These are phyloP conservation scores for Ceratopteris richardii DNA, from an alignment of 75 land plant species.

Conservation along the genomic window DNA sequence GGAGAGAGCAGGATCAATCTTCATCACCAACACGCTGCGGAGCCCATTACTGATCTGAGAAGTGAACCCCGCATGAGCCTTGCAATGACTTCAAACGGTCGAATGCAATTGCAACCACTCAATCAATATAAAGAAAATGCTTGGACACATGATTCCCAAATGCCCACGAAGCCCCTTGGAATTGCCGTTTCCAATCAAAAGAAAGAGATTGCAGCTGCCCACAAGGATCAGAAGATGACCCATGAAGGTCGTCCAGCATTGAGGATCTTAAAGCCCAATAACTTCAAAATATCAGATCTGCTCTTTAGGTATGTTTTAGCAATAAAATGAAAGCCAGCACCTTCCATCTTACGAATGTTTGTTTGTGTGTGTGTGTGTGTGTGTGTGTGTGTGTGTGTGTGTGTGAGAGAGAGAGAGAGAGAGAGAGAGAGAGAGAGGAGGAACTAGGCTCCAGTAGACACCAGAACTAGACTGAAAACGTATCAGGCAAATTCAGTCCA, in stretches of 20 bases:
- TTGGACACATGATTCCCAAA: not conserved
- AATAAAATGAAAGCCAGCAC: no score
- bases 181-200: not conserved
- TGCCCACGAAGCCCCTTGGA: not conserved
- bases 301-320: not conserved
- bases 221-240: not conserved
- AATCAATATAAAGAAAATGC: not conserved
- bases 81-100: not conserved
- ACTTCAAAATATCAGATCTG: slow-evolving; percentile 1
- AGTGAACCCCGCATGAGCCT: not conserved
- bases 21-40: not conserved
- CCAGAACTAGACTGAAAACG: no score
- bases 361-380: no score
- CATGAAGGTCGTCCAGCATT: not conserved
- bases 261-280: slow-evolving; percentile 1
- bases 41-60: not conserved
- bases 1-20: not conserved
- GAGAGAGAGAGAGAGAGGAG: no score
- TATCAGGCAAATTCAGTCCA: no score
- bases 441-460: no score
- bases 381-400: no score
- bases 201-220: not conserved
- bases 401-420: no score
- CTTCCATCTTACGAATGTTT: no score
- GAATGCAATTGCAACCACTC: no score